Evolutionary conservation across 2,329 filamentous ascomycete genomes (phyloP).

Genomic region (Neonectria neomacrospora): DNA sequence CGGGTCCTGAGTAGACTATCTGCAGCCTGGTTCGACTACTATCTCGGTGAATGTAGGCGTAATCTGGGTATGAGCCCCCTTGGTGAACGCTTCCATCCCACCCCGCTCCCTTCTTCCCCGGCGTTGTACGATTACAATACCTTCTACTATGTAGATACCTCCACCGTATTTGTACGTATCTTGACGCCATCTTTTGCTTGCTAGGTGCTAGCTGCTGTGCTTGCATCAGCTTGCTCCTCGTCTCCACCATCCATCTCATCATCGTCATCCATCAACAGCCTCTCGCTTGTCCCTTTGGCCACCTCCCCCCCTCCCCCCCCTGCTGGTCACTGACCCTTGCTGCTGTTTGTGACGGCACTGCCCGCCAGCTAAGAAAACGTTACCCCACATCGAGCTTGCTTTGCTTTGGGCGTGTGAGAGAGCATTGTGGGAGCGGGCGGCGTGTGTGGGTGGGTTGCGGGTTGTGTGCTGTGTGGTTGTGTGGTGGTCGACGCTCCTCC

Average conservation of each 20-base stretch:
- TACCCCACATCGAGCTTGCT: conserved; percentile 44
- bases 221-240: conserved; percentile 3
- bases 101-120: background rate
- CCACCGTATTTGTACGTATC: background rate
- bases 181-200: conserved; percentile 5
- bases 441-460: conserved; percentile 27
- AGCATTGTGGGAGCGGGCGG: conserved; percentile 33
- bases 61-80: background rate
- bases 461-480: conserved; percentile 19
- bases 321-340: conserved; percentile 38
- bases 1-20: background rate
- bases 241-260: conserved; percentile 16
- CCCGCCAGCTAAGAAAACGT: conserved; percentile 43
- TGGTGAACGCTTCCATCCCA: background rate
- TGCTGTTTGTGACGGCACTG: conserved; percentile 45
- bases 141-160: too few species aligned
- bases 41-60: background rate
- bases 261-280: conserved; percentile 5
- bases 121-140: too few species aligned
- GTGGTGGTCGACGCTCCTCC: conserved; percentile 41
- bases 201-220: background rate
- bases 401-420: conserved; percentile 41
- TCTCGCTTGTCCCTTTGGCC: conserved; percentile 9
- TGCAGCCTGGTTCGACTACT: too few species aligned
- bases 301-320: conserved; percentile 33